Evolutionary conservation across 176 grass and related monocot genomes (phyloP), one percentile per base, ranked within the genome.

Genomic region (Avena sativa): DNA sequence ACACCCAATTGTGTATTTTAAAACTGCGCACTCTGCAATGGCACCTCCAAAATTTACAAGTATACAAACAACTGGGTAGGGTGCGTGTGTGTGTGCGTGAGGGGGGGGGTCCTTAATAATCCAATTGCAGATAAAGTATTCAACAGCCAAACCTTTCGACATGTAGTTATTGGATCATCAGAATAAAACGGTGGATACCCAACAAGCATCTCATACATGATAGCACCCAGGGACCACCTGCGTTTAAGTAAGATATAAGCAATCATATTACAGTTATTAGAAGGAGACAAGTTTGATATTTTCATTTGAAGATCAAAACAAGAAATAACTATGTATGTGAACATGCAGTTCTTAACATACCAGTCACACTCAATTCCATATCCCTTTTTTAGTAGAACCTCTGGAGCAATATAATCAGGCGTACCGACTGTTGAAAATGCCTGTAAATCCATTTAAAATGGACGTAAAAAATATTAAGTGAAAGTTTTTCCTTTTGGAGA

Each of bases 121-220:
- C 51, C 51, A 56, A 10, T 50, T 67, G 25, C 46, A 61, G 14
- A 80, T 50, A 85, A 34, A 85, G 53, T 26, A 7, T 79, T 84
- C 53, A 78, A 43, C 5, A 25, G 81, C 1, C 49, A 80, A 88
- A 98, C 96, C 93, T 98, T 98, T 86, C 96, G 84, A 78, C 93
- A 98, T 84, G 96, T 98, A 61, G 96, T 94, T 81, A 98, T 98
- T 32, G 91, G 91, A 91, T 98, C 96, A 87, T 98, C 93, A 0
- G 96, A 92, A 76, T 93, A 98, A 84, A 98, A 98, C 69, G 96
- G 93, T 78, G 96, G 96, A 90, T 95, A 98, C 5, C 96, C 96
- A 86, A 98, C 89, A 78, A 98, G 93, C 96, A 98, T 98, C 75
- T 98, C 96, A 90, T 98, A 98, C 96, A 98, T 98, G 60, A 98